Conservation (phyloP, 352 stramenopile species). For the Phytophthora macrochlamydospora region DNA sequence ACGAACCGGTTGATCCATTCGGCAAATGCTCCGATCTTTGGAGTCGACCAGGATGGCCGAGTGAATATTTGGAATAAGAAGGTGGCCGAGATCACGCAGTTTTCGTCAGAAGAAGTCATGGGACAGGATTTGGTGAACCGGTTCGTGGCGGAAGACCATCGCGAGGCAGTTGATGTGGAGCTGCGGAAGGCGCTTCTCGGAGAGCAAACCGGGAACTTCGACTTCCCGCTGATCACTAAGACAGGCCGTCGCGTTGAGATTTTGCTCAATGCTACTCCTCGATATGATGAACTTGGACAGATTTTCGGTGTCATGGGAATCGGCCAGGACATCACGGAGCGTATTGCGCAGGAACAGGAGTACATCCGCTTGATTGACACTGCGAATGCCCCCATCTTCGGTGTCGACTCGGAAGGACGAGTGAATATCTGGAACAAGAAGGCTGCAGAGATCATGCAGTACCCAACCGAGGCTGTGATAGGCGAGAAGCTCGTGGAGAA, state of each 20-base stretch:
- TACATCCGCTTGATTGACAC: slow-evolving; percentile 71
- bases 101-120: slow-evolving; percentile 78
- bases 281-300: slow-evolving; percentile 65
- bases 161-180: slow-evolving; percentile 26
- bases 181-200: slow-evolving; percentile 52
- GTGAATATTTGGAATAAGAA: slow-evolving; percentile 85
- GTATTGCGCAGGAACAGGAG: slow-evolving; percentile 70
- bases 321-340: slow-evolving; percentile 72
- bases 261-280: slow-evolving; percentile 71
- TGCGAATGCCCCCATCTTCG: slow-evolving; percentile 77
- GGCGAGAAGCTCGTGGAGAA: slow-evolving; percentile 63
- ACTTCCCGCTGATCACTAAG: slow-evolving; percentile 72
- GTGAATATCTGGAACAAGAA: slow-evolving; percentile 79
- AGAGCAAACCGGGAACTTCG: slow-evolving; percentile 77
- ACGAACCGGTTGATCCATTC: slow-evolving; percentile 69
- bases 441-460: slow-evolving; percentile 69
- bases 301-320: slow-evolving; percentile 86
- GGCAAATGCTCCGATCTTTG: slow-evolving; percentile 79
- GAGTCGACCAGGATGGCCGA: slow-evolving; percentile 56
- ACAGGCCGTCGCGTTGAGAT: slow-evolving; percentile 51
- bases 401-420: slow-evolving; percentile 58
- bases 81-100: slow-evolving; percentile 77
- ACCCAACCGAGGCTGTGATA: slow-evolving; percentile 60
- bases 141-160: slow-evolving; percentile 43
- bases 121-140: slow-evolving; percentile 70